Percentiles rank a stretch among this genome's conserved stretches.
Evolutionary conservation across 306 rosid genomes (phyloP).

Genomic region (Arachis hypogaea): DNA sequence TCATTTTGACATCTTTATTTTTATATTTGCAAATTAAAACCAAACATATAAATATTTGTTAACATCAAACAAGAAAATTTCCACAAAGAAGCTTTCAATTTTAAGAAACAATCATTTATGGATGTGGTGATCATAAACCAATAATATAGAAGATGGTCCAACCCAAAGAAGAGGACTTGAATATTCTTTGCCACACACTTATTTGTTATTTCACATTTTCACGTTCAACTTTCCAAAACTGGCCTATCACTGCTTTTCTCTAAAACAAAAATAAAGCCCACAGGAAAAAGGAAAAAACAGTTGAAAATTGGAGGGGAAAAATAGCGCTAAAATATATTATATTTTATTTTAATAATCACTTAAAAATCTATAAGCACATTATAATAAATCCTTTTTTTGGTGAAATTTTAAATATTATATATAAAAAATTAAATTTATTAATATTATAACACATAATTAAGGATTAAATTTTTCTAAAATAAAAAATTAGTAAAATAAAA

Average conservation of each 20-base stretch:
- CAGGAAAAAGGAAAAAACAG: not conserved
- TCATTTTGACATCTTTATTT: not conserved
- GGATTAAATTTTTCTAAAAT: no score
- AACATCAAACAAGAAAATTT: no score
- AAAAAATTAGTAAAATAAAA: no score
- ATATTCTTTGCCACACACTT: not conserved
- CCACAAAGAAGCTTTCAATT: not conserved
- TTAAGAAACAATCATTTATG: not conserved
- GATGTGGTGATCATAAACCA: not conserved
- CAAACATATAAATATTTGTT: not conserved
- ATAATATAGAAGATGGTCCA: not conserved
- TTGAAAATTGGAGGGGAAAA: slow-evolving; percentile 39
- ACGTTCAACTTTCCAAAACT: not conserved
- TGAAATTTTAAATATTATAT: no score
- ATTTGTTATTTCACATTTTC: not conserved
- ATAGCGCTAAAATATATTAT: slow-evolving; percentile 14
- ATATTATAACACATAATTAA: no score
- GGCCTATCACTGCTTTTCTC: not conserved
- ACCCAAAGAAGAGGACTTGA: not conserved
- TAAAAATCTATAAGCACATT: no score
- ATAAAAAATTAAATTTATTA: no score
- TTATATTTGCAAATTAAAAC: not conserved
- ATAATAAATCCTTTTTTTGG: no score
- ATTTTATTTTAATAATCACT: no score
- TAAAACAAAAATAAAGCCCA: not conserved